Base-by-base conservation (phyloP, 768 basidiomycete genomes). In the Podaxis sp. region DNA sequence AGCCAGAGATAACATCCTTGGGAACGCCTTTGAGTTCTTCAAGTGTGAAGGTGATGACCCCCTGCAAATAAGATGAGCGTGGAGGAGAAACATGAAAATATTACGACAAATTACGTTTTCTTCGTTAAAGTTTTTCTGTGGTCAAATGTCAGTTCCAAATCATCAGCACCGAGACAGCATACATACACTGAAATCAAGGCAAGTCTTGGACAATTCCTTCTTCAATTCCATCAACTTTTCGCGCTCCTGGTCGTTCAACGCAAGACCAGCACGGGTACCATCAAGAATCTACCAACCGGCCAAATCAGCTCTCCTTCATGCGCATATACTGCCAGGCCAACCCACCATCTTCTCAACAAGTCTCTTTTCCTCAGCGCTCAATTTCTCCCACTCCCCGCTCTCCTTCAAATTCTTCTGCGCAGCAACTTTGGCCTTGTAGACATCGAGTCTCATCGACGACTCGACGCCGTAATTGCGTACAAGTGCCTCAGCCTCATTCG, bases 101-200 rank as follows among this genome's bases (percentile, higher is more conserved):
- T 22, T 11, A 54, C 38, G 27, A 17, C 11, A 3, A 65, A 78
- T 61, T 65, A 89, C 91, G 49, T 90, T 86, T 70, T 95, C 93
- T 73, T 96, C 93, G 67, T 94, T 94, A 76, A 89, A 93, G 76
- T 93, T 92, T 87, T 89, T 91, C 88, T 90, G 46, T 36, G 12
- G 55, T 7, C n/a, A n/a, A 11, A 46, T 19, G 25, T 50, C 65
- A 67, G 64, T 13, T 47, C 13, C 25, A 7, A 37, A 15, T 17
- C 19, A 53, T 22, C 4, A 37, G 19, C n/a, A 17, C 52, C 1
- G 15, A 19, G 52, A 43, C 22, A 33, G 15, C 52, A 17, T 46
- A 76, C 88, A 66, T 67, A 91, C 90, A 72, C 81, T 85, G 68
- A 94, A 94, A 69, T 91, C 88, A n/a, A 93, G 75, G 71, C 86